These are phyloP conservation scores for Colletotrichum sojae DNA, from an alignment of 2,329 filamentous ascomycete genomes.

Conservation along the genomic window DNA sequence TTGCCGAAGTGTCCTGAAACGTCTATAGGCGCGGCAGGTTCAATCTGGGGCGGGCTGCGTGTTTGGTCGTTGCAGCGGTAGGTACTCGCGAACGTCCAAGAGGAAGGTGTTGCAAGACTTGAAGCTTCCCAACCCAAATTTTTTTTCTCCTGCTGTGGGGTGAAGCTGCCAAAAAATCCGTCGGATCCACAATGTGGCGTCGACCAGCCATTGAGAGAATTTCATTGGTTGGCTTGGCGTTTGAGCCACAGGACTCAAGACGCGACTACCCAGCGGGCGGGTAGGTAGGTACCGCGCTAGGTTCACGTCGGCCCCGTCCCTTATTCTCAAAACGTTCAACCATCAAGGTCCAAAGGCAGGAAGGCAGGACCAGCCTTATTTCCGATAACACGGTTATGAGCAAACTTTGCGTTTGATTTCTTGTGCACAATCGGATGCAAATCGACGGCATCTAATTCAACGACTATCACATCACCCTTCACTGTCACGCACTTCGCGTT, in stretches of 20 bases:
- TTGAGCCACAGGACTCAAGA: conserved; percentile 37
- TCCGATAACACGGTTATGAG: background rate
- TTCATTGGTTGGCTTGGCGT: conserved; percentile 8
- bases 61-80: conserved; percentile 34
- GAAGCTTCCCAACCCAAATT: conserved; percentile 43
- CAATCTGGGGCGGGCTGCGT: conserved; percentile 17
- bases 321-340: too few species aligned
- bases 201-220: conserved; percentile 20
- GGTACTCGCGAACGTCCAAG: conserved; percentile 37
- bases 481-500: background rate
- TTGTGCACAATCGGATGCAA: background rate
- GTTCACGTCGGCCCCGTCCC: too few species aligned
- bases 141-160: conserved; percentile 44
- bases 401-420: background rate
- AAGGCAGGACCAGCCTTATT: too few species aligned
- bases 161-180: conserved; percentile 36
- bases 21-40: conserved; percentile 18
- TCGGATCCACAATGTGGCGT: conserved; percentile 31
- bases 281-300: too few species aligned
- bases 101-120: conserved; percentile 42
- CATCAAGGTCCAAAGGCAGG: too few species aligned
- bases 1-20: conserved; percentile 34
- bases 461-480: background rate
- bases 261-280: conserved; percentile 18
- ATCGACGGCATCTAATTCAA: background rate